These are phyloP conservation scores for Conticribra weissflogii DNA, from an alignment of 108 stramenopile species.

Conservation along the genomic window DNA sequence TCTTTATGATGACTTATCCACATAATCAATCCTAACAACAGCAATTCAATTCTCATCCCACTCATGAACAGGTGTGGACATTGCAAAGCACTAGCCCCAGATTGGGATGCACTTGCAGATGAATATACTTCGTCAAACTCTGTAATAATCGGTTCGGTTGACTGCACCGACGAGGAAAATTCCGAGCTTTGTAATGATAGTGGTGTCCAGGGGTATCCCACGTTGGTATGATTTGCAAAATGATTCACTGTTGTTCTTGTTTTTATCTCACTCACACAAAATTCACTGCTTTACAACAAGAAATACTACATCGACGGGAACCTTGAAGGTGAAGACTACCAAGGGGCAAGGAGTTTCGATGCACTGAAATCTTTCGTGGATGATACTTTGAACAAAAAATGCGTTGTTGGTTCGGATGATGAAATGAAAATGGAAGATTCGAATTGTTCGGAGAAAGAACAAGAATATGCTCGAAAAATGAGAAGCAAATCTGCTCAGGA, in stretches of 20 bases:
- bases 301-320: constrained; percentile 72
- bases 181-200: constrained; percentile 59
- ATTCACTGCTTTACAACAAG: not conserved
- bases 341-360: constrained; percentile 67
- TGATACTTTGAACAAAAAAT: constrained; percentile 66
- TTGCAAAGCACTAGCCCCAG: constrained; percentile 71
- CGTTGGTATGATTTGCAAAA: constrained; percentile 23
- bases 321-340: constrained; percentile 55
- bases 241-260: not conserved
- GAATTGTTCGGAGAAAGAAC: constrained; percentile 52
- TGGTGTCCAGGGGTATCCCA: constrained; percentile 58
- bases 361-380: constrained; percentile 56
- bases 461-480: constrained; percentile 42
- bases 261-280: constrained; percentile 2
- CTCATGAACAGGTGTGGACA: constrained; percentile 57
- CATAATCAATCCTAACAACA: too few relatives aligned
- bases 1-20: not conserved
- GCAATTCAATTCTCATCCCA: not conserved
- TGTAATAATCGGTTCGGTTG: constrained; percentile 70
- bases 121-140: constrained; percentile 72
- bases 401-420: constrained; percentile 51
- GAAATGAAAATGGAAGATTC: constrained; percentile 40
- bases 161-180: constrained; percentile 59
- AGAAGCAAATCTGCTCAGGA: constrained; percentile 41
- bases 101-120: constrained; percentile 73